A percentile compares a stretch with the other conserved stretches of the same genome.
Conservation (phyloP, 345 rosid genomes). For the Eucalyptus polyanthemos region DNA sequence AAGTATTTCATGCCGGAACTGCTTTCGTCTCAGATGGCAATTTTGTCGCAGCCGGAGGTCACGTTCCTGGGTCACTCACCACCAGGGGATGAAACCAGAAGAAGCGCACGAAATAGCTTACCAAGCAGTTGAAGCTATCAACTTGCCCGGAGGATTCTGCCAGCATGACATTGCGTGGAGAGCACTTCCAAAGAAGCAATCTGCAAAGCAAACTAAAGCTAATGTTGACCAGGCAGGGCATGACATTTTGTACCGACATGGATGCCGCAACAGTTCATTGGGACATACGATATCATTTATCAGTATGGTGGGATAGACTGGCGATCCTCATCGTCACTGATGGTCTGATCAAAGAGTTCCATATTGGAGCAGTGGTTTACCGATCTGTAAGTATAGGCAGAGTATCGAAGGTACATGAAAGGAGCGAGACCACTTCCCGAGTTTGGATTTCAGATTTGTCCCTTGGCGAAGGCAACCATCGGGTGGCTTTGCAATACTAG, state of each 20-base stretch:
- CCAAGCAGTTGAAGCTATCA: constrained; percentile 46
- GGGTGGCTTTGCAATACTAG: not conserved
- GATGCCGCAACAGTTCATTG: not conserved
- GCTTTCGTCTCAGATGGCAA: constrained; percentile 43
- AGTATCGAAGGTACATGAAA: not conserved
- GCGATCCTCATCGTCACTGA: not conserved
- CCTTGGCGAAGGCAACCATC: not conserved
- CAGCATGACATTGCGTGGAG: constrained; percentile 75
- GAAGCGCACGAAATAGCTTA: constrained; percentile 64
- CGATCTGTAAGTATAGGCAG: not conserved
- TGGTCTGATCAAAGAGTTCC: not conserved
- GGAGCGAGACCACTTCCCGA: not conserved
- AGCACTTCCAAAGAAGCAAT: constrained; percentile 48
- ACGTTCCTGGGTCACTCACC: constrained; percentile 71
- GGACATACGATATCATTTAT: not conserved
- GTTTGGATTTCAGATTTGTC: not conserved
- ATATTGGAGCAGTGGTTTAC: not conserved
- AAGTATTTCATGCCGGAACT: constrained; percentile 71
- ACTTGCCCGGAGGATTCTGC: constrained; percentile 79
- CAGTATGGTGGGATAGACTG: not conserved
- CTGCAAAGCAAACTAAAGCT: not conserved
- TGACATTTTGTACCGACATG: not conserved
- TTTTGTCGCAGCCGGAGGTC: constrained; percentile 57
- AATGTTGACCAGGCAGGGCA: not conserved
- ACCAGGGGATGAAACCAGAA: constrained; percentile 52